Evolutionary conservation across 176 grass and related monocot species (phyloP), one percentile per base, ranked within the genome.

Genomic region (Thinopyrum elongatum): DNA sequence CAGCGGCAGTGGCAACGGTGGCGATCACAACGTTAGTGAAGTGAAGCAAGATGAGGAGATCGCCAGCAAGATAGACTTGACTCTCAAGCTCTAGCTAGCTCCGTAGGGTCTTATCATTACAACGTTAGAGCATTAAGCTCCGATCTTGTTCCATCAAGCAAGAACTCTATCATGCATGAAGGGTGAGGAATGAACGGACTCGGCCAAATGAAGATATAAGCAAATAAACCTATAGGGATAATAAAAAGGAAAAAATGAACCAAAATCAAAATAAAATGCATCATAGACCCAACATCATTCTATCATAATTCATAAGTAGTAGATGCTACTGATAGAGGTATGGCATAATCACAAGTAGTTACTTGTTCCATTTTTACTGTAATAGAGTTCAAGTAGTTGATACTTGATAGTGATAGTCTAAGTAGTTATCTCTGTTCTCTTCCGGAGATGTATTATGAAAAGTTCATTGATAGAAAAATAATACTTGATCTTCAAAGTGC

Each of bases 71-170:
- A 58, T 90, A 66, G 89, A 90, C 89, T 58, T 90, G 27, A 83
- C 85, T 39, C 84, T 90, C 25, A 90, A 28, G 80, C 89, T 90
- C 26, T 90, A 90, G 65, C 10, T 83, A 74, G 39, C 3, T 73
- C 29, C 7, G 7, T 68, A 70, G 61, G 77, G 26, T 80, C 7
- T 17, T 27, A 47, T 77, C 81, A 81, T 57, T 55, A 53, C 49
- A 53, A 53, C 49, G 16, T n/a, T 34, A 22, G 68, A 74, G 27
- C 31, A 57, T 62, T 39, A 65, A 49, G 7, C 34, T 6, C 65
- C 49, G 16, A 53, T 53, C 49, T 53, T 53, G 49, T 53, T 16
- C 49, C 63, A 29, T 65, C 27, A 67, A 33, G 31, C 65, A 68
- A 68, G 65, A 68, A 68, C 30, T 22, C 3, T 68, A 35, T 68